phyloP scores from a whole-genome alignment of 352 stramenopile genomes.

The Phytophthora citricola region DNA sequence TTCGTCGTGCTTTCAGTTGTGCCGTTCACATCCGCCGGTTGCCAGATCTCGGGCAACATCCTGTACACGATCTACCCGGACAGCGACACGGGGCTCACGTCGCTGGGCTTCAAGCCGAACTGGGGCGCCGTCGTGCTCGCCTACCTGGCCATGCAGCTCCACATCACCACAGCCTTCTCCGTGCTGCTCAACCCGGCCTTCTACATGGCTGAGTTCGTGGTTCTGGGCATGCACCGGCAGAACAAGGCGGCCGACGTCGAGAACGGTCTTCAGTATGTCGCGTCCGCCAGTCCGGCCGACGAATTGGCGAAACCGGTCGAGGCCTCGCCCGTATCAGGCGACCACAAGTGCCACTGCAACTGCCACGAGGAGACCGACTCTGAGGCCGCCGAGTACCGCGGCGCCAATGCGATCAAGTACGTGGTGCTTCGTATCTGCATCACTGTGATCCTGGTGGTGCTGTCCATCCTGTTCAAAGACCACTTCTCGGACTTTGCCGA shows the following conservation, averaged over 20 bases:
- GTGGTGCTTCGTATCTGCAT: conserved; percentile 49
- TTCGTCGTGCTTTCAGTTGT: conserved; percentile 43
- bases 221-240: conserved; percentile 52
- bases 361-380: conserved; percentile 38
- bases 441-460: conserved; percentile 46
- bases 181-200: conserved; percentile 48
- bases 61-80: conserved; percentile 58
- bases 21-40: conserved; percentile 53
- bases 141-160: conserved; percentile 36
- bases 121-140: conserved; percentile 36
- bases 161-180: conserved; percentile 46
- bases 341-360: conserved; percentile 48
- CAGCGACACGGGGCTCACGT: conserved; percentile 39
- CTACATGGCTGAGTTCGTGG: conserved; percentile 41
- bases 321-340: conserved; percentile 19
- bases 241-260: conserved; percentile 29
- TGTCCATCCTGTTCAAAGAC: conserved; percentile 52
- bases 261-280: conserved; percentile 30
- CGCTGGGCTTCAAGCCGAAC: conserved; percentile 43
- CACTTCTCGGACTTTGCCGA: conserved; percentile 58
- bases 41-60: conserved; percentile 66
- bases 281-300: conserved; percentile 27
- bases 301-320: conserved; percentile 24
- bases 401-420: conserved; percentile 49
- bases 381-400: conserved; percentile 47